These are phyloP conservation scores for Termitomyces sp. DNA, from an alignment of 768 basidiomycete genomes.

Conservation along the genomic window DNA sequence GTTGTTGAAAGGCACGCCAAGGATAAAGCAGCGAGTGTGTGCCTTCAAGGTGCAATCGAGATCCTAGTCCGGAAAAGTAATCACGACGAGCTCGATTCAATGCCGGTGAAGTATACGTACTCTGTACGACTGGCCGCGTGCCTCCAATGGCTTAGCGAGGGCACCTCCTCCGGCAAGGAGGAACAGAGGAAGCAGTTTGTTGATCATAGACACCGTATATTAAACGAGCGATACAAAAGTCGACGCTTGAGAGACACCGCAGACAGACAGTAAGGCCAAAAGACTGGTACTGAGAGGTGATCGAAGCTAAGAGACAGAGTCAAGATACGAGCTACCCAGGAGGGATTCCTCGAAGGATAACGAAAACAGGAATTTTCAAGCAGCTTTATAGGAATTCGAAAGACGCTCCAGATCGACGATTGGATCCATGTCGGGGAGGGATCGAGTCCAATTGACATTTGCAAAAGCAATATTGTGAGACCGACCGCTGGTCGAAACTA, in stretches of 20 bases:
- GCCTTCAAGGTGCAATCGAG: conserved; percentile 7
- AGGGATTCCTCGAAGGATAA: conserved; percentile 12
- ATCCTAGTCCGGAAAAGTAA: conserved; percentile 2
- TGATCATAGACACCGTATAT: conserved; percentile 6
- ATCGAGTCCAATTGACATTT: conserved; percentile 4
- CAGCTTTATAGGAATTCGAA: conserved; percentile 10
- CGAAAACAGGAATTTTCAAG: neutral
- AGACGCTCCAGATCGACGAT: conserved; percentile 9
- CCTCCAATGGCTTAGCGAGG: conserved; percentile 13
- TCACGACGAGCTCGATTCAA: neutral
- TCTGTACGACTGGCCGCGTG: conserved; percentile 6
- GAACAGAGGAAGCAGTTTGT: conserved; percentile 13
- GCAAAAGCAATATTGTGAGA: conserved; percentile 8
- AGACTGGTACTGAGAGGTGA: neutral
- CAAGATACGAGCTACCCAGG: conserved; percentile 7
- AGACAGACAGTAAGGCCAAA: neutral
- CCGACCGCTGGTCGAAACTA: conserved; percentile 10
- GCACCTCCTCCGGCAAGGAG: conserved; percentile 9
- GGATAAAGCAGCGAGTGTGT: conserved; percentile 11
- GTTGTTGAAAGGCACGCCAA: conserved; percentile 14
- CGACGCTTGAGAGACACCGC: conserved; percentile 3
- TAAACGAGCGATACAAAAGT: conserved; percentile 3
- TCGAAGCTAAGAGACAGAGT: neutral
- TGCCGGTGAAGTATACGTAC: neutral
- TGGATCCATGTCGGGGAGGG: neutral